Percentiles rank a stretch among this genome's conserved stretches.
Conservation (phyloP, 495 filamentous ascomycete species). For the Penicillium taxi region DNA sequence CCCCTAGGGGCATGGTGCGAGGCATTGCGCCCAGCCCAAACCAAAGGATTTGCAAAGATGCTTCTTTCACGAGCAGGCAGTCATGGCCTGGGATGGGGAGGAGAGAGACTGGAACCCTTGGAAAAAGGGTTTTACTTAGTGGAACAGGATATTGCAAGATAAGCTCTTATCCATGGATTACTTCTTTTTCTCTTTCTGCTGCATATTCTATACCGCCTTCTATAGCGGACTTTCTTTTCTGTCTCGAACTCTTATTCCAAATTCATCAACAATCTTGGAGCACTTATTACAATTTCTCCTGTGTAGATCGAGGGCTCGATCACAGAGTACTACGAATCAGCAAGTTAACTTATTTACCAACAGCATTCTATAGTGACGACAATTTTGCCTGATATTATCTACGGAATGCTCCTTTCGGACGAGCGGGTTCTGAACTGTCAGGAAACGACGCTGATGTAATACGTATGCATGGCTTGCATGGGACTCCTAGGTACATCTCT, state of each 20-base stretch:
- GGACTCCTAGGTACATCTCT: slow-evolving; percentile 1
- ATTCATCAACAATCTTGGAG: no score
- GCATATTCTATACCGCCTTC: no score
- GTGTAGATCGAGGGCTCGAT: no score
- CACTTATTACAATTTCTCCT: no score
- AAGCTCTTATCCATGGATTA: background rate
- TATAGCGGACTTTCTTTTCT: no score
- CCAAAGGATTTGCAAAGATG: slow-evolving; percentile 1
- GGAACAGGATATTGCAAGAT: no score
- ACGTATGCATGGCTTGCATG: slow-evolving; percentile 1
- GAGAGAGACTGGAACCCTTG: slow-evolving; percentile 10
- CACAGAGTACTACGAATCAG: no score
- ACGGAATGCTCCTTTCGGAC: slow-evolving; percentile 2
- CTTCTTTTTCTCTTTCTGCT: slow-evolving; percentile 7
- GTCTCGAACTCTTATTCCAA: no score
- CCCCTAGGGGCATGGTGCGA: slow-evolving; percentile 19
- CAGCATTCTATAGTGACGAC: no score
- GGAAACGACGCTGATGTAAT: background rate
- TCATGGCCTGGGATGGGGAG: slow-evolving; percentile 17
- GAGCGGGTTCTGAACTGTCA: background rate
- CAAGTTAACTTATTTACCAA: no score
- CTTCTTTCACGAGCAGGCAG: slow-evolving; percentile 3
- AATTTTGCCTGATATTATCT: slow-evolving; percentile 2
- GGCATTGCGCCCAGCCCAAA: slow-evolving; percentile 11
- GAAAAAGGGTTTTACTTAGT: slow-evolving; percentile 15